These are phyloP conservation scores for Scutellaria minor DNA, from an alignment of 257 asterid genomes.

Conservation along the genomic window DNA sequence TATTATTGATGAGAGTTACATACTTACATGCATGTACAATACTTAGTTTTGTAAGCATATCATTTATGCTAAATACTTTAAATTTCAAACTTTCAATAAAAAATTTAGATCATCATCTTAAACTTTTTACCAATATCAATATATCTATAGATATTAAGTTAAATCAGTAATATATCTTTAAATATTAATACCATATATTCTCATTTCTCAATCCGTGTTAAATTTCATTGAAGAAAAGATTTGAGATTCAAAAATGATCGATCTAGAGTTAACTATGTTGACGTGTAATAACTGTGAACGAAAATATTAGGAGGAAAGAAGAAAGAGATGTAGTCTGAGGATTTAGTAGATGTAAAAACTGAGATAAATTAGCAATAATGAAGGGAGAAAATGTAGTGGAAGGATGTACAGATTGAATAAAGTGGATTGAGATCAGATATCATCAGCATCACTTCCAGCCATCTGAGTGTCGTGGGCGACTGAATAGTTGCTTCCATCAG, in stretches of 20 bases:
- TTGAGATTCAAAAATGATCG: slow-evolving; percentile 22
- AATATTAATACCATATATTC: too few species aligned
- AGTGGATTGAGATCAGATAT: slow-evolving; percentile 31
- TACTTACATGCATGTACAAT: too few species aligned
- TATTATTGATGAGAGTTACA: too few species aligned
- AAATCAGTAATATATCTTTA: too few species aligned
- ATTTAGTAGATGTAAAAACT: background rate
- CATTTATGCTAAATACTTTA: too few species aligned
- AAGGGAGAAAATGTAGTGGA: background rate
- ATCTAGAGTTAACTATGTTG: background rate
- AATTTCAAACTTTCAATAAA: too few species aligned
- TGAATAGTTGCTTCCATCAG: slow-evolving; percentile 67
- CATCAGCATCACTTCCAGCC: slow-evolving; percentile 66
- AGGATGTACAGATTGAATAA: slow-evolving; percentile 35
- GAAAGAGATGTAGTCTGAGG: background rate
- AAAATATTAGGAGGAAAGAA: background rate
- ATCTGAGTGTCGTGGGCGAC: slow-evolving; percentile 46
- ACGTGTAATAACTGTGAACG: background rate
- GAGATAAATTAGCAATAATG: slow-evolving; percentile 11
- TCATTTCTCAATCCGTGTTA: background rate
- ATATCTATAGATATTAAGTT: too few species aligned
- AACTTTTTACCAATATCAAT: too few species aligned
- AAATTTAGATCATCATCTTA: too few species aligned
- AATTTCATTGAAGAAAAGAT: slow-evolving; percentile 1
- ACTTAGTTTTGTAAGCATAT: too few species aligned